Percentiles rank a stretch among this genome's conserved stretches.
Conservation (phyloP, 2,329 filamentous ascomycete species). For the Penicillium sp. region DNA sequence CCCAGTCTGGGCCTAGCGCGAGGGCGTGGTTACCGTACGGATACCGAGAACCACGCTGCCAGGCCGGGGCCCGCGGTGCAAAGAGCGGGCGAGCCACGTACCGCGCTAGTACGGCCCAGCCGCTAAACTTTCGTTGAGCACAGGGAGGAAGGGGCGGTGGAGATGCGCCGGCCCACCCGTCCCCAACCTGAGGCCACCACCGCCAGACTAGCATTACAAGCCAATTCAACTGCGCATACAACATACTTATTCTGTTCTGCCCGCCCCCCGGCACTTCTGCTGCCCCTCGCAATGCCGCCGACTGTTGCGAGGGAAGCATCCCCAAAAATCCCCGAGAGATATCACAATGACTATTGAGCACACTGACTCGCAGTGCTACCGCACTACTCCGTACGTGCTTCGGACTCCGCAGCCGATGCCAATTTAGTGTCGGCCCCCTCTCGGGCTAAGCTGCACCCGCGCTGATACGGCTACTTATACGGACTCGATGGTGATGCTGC, state of each 20-base stretch:
- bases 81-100: too few relatives aligned
- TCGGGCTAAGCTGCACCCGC: neutral
- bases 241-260: too few relatives aligned
- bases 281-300: too few relatives aligned
- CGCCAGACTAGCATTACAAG: too few relatives aligned
- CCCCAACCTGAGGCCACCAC: slow-evolving; percentile 1
- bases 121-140: slow-evolving; percentile 6
- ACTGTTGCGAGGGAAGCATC: too few relatives aligned
- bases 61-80: neutral
- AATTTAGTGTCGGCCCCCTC: neutral
- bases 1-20: neutral
- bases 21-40: neutral
- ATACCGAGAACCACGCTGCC: neutral
- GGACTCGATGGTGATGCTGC: too few relatives aligned
- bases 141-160: slow-evolving; percentile 4
- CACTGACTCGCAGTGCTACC: too few relatives aligned
- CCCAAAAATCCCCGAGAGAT: too few relatives aligned
- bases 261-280: too few relatives aligned
- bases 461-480: neutral
- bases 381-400: neutral
- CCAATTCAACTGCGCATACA: too few relatives aligned
- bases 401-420: neutral
- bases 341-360: too few relatives aligned
- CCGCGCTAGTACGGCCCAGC: neutral
- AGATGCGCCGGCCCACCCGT: slow-evolving; percentile 3